phyloP scores from a whole-genome alignment of 2,329 filamentous ascomycete genomes.

The Penicillium sp. region DNA sequence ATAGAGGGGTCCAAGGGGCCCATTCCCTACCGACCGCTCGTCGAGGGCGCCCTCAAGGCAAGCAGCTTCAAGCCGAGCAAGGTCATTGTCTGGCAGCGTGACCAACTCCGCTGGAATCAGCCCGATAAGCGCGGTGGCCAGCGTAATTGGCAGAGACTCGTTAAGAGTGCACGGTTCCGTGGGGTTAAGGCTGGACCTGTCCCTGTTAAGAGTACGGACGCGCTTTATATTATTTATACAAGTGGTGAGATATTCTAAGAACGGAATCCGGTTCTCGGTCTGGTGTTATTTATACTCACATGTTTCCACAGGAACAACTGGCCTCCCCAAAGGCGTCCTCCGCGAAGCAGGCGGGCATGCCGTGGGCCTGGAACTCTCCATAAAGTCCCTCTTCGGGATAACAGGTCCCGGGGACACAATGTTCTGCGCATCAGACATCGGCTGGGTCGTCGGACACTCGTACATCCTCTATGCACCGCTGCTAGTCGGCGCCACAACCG shows the following conservation, averaged over 20 bases:
- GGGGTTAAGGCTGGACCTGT: conserved; percentile 70
- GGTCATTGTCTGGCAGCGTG: conserved; percentile 79
- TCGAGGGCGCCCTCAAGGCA: conserved; percentile 67
- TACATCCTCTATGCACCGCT: conserved; percentile 90
- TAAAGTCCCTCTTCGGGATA: conserved; percentile 78
- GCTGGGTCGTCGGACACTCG: conserved; percentile 83
- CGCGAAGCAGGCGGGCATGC: conserved; percentile 83
- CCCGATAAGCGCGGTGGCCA: conserved; percentile 66
- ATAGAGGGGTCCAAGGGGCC: conserved; percentile 83
- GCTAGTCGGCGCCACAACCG: conserved; percentile 77
- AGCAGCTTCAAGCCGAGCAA: conserved; percentile 69
- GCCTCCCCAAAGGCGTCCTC: conserved; percentile 77
- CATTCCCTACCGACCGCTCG: conserved; percentile 71
- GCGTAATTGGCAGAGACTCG: conserved; percentile 74
- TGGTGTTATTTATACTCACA: not conserved
- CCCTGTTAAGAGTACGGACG: conserved; percentile 72
- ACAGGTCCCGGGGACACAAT: conserved; percentile 80
- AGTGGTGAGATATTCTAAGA: conserved; percentile 46
- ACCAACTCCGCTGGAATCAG: conserved; percentile 70
- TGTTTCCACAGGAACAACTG: conserved; percentile 62
- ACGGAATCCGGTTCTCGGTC: too few relatives aligned
- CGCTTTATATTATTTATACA: conserved; percentile 88
- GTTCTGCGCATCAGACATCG: conserved; percentile 80
- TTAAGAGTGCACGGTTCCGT: conserved; percentile 66
- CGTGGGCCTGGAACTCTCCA: conserved; percentile 77